Conservation (phyloP, 1,139 yeast genomes). For the Geotrichum klebahnii region DNA sequence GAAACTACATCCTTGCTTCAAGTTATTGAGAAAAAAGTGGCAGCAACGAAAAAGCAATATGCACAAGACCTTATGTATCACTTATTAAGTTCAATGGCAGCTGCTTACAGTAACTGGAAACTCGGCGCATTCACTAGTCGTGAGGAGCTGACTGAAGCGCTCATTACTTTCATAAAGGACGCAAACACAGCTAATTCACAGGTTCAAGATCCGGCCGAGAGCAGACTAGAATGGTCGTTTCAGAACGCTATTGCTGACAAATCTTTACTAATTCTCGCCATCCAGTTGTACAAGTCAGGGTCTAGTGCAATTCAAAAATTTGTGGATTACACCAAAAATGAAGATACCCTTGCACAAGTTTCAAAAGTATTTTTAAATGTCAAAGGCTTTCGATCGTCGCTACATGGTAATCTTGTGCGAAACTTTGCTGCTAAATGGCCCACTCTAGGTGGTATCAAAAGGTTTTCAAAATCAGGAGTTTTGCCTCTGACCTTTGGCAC, state of each 20-base stretch:
- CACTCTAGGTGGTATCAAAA: conserved; percentile 43
- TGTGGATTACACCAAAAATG: conserved; percentile 46
- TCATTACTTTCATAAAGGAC: conserved; percentile 13
- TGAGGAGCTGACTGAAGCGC: conserved; percentile 15
- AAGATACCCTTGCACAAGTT: conserved; percentile 37
- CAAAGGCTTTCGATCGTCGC: conserved; percentile 44
- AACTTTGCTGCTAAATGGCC: conserved; percentile 53
- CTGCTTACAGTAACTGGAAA: conserved; percentile 36
- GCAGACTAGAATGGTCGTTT: conserved; percentile 7
- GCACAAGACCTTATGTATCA: conserved; percentile 12
- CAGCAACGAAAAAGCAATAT: conserved; percentile 1
- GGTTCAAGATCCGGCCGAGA: conserved; percentile 1
- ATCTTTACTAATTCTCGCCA: conserved; percentile 69
- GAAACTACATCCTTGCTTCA: conserved; percentile 46
- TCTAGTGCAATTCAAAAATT: conserved; percentile 38
- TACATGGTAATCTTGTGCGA: conserved; percentile 46
- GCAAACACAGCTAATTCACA: neutral
- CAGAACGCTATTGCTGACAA: conserved; percentile 57
- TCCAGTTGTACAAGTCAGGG: conserved; percentile 56
- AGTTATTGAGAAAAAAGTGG: conserved; percentile 56
- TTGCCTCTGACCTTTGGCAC: conserved; percentile 39
- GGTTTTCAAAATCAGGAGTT: conserved; percentile 42
- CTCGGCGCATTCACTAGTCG: conserved; percentile 16
- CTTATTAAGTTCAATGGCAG: conserved; percentile 34
- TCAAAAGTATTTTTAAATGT: conserved; percentile 29